Base-by-base conservation (phyloP, 257 asterid genomes). In the Euphrasia confusa region DNA sequence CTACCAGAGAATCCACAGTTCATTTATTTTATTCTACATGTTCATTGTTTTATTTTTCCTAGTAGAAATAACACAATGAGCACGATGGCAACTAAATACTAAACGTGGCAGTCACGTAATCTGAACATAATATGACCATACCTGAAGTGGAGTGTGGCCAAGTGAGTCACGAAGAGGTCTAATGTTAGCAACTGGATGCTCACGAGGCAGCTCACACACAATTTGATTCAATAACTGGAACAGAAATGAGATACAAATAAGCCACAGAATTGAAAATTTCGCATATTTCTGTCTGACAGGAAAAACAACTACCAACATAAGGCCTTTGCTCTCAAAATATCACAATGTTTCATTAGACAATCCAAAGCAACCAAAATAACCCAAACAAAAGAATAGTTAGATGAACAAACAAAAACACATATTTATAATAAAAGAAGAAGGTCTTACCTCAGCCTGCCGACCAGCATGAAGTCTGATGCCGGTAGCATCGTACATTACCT, bases 401-500 rank as follows among this genome's bases (percentile, higher is more conserved):
- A 65, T 42, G 15, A 55, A 55, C 53, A 54, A 12, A 54, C 10
- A 9, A 10, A 69, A 44, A 37, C 47, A 28, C 15, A 44, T 26
- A 30, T 11, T 49, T 57, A 21, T 48, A 40, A 72, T 52, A 58
- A 73, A 44, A 44, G 7, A 54, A 61, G 21, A 42, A 71, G 45
- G 59, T 67, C 79, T 78, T 74, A 92, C 98, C 85, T 88, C 97
- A 74, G 99, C 99, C 73, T 92, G 99, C 37, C 99, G 86, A 55
- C 97, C 96, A 68, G 99, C 96, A 83, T 89, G 99, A 71, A 83
- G 89, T 74, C 97, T 86, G 77, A 89, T 81, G 6, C 97, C 97
- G n/a, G 96, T 86, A 68, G 99, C 99, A 68, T 92, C 99, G 44
- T 92, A 89, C 97, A 89, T 92, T 63, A 92, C 98, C 98, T 92